A percentile compares a stretch with the other conserved stretches of the same genome.
phyloP scores from a whole-genome alignment of 1,284 basidiomycete genomes.

The Microbotryomycetes sp. region DNA sequence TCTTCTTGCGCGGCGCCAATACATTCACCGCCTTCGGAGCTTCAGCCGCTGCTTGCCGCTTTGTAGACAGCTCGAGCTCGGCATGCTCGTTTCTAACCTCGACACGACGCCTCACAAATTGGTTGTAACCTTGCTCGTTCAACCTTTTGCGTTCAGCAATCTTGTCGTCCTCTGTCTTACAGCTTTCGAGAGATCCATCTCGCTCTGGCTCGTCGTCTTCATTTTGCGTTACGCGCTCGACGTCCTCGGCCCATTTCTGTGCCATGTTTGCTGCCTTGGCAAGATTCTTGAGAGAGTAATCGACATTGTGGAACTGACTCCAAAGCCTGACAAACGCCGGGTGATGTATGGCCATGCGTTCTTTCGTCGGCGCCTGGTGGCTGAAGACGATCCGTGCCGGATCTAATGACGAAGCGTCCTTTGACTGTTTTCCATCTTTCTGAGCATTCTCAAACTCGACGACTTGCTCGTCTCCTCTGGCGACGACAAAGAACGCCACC shows the following conservation, averaged over 20 bases:
- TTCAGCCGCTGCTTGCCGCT: not conserved
- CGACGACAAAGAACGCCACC: constrained; percentile 76
- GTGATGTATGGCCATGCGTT: constrained; percentile 19
- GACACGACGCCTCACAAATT: not conserved
- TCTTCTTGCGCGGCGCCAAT: constrained; percentile 33
- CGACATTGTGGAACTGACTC: constrained; percentile 34
- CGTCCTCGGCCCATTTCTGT: constrained; percentile 12
- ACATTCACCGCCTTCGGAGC: constrained; percentile 22
- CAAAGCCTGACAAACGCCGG: constrained; percentile 31
- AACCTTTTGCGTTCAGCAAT: not conserved
- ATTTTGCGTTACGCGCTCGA: not conserved
- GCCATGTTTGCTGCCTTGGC: not conserved
- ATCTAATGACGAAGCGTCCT: not conserved
- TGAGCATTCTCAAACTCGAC: not conserved
- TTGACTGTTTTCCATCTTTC: not conserved
- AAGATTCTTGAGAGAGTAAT: constrained; percentile 21
- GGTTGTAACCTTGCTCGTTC: not conserved
- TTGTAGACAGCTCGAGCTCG: not conserved
- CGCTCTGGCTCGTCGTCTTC: not conserved
- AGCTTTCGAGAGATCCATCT: not conserved
- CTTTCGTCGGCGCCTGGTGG: not conserved
- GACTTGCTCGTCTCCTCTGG: not conserved
- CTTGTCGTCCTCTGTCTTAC: not conserved
- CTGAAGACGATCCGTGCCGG: not conserved
- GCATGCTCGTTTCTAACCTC: constrained; percentile 12